Evolutionary conservation across 1,284 basidiomycete genomes (phyloP), one percentile per base, ranked within the genome.

Genomic region (Austroboletus rostrupii): DNA sequence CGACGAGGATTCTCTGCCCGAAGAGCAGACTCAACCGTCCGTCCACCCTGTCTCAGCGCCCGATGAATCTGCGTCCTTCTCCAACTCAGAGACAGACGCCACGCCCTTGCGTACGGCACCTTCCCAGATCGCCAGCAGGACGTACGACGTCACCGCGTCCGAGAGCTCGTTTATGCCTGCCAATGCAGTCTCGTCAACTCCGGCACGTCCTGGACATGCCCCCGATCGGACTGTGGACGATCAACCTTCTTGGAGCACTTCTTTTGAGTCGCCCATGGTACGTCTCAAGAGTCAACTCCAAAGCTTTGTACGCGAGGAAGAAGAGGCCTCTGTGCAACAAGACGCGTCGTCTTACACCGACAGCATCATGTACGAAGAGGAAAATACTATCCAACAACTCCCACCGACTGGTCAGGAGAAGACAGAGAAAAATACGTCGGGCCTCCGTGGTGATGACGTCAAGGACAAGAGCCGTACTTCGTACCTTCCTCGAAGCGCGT

Each of bases 201-300:
- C 87, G 13, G 83, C 86, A n/a, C 80, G 59, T 53, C 61, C 53
- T 32, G 70, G 67, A 41, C 63, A 66, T 52, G 59, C 62, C 0
- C 59, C 73, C 29, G 66, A 77, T 51, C 73, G 61, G 29, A 68
- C 61, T 17, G 67, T 70, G 37, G 74, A 74, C 39, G 78, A 78
- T 33, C 64, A 69, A 17, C 74, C 80, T 2, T 83, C 85, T 21
- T 87, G 87, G 86, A 75, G 77, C 37, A 71, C 76, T 16, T 84
- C 86, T 3, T 63, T 90, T 40, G 87, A 90, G 61, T 86, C 85
- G 1, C 90, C 92, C 9, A 80, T 92, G 44, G 78, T 85, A 39
- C 79, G 82, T 23, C 72, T 92, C 48, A 85, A 86, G 54, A 75
- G 82, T 41, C 80, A 88, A 50, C 70, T 92, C 3, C 77, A 78